Base-by-base conservation (phyloP, 139 green algal species). In the Zygnema circumcarinatum region DNA sequence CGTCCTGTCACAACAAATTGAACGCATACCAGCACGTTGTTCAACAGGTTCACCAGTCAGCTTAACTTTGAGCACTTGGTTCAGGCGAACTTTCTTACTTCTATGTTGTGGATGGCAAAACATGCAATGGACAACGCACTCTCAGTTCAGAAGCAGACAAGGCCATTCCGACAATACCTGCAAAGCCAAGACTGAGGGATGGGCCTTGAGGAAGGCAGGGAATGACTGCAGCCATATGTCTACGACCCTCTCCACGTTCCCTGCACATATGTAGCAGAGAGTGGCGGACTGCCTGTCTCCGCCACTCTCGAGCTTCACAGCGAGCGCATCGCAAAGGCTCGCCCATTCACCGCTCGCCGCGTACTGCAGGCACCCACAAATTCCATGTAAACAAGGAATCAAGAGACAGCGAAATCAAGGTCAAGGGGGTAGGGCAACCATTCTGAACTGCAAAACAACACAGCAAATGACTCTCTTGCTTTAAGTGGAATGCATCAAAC, bases 181-280 rank as follows among this genome's bases (percentile, higher is more conserved):
- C 7, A 78, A 41, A 11, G 69, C 35, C 11, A 78, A 16, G 16
- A 62, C 47, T 25, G 47, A 62, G 16, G 47, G 7, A 62, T 62
- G 47, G 16, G 47, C 47, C 16, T 62, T 62, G 47, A 25, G 7
- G 47, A 16, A 62, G 16, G 47, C 35, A 7, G 69, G 69, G 16
- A 41, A 78, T 11, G 2, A 29, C 53, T 38, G 29, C 36, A 74
- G 87, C 91, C 90, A 94, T 79, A 96, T 89, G 22, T 74, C 54
- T 54, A 99, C 95, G 0, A 95, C 95, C 11, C 92, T 67, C 39
- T 99, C 96, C 2, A 98, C 93, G 80, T 97, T 94, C 53, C 95
- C 96, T 0, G 95, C 94, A 76, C 94, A 97, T 36, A 99, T 94
- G 93, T 95, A 97, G 94, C 95, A 98, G 36, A 99, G 91, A 38